phyloP scores from a whole-genome alignment of 2,329 filamentous ascomycete species.

The Beauveria asiatica region DNA sequence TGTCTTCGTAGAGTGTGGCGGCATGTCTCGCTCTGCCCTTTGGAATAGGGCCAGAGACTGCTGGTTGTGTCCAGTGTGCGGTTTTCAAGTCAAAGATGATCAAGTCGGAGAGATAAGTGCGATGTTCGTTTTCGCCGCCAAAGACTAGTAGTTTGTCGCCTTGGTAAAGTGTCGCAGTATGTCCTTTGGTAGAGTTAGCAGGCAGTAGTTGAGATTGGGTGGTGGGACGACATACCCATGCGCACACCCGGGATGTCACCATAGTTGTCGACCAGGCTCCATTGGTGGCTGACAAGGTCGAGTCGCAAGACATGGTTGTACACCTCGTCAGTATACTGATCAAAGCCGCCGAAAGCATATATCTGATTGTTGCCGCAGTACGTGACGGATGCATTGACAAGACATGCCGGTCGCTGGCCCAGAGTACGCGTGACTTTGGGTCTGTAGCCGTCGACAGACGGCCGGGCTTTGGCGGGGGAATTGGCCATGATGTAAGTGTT shows the following conservation, averaged over 20 bases:
- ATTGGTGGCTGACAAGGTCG: conserved; percentile 80
- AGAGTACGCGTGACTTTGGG: conserved; percentile 74
- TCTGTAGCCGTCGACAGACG: conserved; percentile 65
- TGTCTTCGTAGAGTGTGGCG: conserved; percentile 90
- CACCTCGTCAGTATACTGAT: conserved; percentile 97
- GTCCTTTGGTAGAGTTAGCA: conserved; percentile 47
- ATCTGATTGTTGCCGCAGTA: conserved; percentile 97
- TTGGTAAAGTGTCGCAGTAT: conserved; percentile 89
- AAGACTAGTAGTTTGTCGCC: conserved; percentile 95
- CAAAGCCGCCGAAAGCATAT: conserved; percentile 96
- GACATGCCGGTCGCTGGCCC: conserved; percentile 77
- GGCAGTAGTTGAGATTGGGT: conserved; percentile 1
- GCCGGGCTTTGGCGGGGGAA: conserved; percentile 61
- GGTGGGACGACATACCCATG: conserved; percentile 61
- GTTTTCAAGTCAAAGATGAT: conserved; percentile 94
- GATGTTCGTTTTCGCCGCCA: conserved; percentile 95
- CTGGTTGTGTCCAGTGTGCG: conserved; percentile 89
- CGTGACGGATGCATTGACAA: conserved; percentile 98
- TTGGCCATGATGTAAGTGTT: conserved; percentile 90
- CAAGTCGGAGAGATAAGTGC: conserved; percentile 89
- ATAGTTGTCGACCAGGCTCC: conserved; percentile 96
- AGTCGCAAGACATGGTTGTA: conserved; percentile 95
- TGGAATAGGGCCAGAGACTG: conserved; percentile 74
- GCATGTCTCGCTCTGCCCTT: conserved; percentile 89
- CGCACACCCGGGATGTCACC: conserved; percentile 94